Evolutionary conservation across 208 protist species (phyloP).

Genomic region (Leishmania martiniquensis): DNA sequence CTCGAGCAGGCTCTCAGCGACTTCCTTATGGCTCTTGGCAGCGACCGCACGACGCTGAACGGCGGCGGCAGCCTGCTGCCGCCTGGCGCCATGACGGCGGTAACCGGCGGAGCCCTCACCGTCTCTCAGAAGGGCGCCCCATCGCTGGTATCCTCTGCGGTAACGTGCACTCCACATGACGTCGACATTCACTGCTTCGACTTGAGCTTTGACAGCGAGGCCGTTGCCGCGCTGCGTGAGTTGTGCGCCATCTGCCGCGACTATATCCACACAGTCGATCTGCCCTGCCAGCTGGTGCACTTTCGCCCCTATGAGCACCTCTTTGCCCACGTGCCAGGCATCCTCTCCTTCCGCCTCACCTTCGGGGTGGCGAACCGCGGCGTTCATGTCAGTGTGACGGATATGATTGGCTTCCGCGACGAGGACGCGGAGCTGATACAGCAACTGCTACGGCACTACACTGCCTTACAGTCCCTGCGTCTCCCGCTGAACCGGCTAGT

Average conservation of each 20-base stretch:
- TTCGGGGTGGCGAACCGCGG: slow-evolving; percentile 70
- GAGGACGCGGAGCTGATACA: slow-evolving; percentile 64
- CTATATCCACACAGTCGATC: slow-evolving; percentile 67
- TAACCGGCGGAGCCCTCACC: background rate
- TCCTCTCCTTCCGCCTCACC: slow-evolving; percentile 72
- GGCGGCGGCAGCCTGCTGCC: slow-evolving; percentile 14
- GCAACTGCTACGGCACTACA: slow-evolving; percentile 55
- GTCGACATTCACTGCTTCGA: slow-evolving; percentile 27
- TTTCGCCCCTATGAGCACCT: slow-evolving; percentile 73
- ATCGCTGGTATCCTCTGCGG: background rate
- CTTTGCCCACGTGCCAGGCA: slow-evolving; percentile 63
- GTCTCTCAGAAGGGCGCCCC: background rate
- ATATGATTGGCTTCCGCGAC: slow-evolving; percentile 84
- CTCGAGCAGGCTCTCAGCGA: slow-evolving; percentile 79
- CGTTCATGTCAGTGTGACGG: slow-evolving; percentile 48
- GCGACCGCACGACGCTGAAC: slow-evolving; percentile 6
- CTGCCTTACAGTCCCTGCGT: slow-evolving; percentile 49
- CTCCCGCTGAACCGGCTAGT: slow-evolving; percentile 78
- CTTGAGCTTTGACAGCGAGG: slow-evolving; percentile 29
- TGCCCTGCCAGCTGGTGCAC: slow-evolving; percentile 77
- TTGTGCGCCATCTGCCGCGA: slow-evolving; percentile 74
- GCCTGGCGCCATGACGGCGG: background rate
- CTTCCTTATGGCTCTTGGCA: slow-evolving; percentile 65
- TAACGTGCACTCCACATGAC: slow-evolving; percentile 24
- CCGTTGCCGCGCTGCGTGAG: slow-evolving; percentile 39